Percentiles rank a stretch among this genome's conserved stretches.
These are phyloP conservation scores for Cadophora sp. DNA, from an alignment of 2,329 filamentous ascomycete species.

Conservation along the genomic window DNA sequence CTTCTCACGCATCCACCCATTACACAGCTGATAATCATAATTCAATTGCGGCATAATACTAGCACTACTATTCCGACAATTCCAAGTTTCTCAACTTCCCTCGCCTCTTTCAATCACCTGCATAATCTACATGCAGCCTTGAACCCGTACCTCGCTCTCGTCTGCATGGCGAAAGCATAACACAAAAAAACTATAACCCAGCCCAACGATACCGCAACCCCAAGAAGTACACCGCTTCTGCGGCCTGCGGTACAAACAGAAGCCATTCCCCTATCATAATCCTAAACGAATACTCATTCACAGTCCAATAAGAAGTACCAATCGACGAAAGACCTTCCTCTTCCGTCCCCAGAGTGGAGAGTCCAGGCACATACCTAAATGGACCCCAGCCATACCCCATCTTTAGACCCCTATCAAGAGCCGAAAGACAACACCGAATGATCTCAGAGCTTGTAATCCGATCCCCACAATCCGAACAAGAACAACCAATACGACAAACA, in stretches of 20 bases:
- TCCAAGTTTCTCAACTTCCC: not conserved
- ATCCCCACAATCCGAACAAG: slow-evolving; percentile 21
- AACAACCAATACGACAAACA: slow-evolving; percentile 36
- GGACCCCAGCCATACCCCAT: not conserved
- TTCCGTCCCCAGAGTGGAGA: not conserved
- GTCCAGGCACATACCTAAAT: not conserved
- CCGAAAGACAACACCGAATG: slow-evolving; percentile 18
- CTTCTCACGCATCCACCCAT: not conserved
- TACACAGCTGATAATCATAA: slow-evolving; percentile 7
- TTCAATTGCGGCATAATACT: slow-evolving; percentile 2
- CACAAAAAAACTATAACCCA: not conserved
- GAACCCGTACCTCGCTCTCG: slow-evolving; percentile 5
- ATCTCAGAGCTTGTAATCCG: slow-evolving; percentile 19
- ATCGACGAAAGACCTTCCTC: not conserved
- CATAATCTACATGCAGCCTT: slow-evolving; percentile 26
- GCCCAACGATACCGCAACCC: not conserved
- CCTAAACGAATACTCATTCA: not conserved
- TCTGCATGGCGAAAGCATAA: not conserved
- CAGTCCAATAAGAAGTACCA: not conserved
- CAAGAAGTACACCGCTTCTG: slow-evolving; percentile 10
- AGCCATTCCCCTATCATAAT: not conserved
- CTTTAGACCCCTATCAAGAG: slow-evolving; percentile 23
- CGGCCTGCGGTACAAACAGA: not conserved
- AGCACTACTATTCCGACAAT: not conserved
- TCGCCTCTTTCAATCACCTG: slow-evolving; percentile 17